Evolutionary conservation across 257 asterid genomes (phyloP), one percentile per base, ranked within the genome.

Genomic region (Sherardia arvensis): DNA sequence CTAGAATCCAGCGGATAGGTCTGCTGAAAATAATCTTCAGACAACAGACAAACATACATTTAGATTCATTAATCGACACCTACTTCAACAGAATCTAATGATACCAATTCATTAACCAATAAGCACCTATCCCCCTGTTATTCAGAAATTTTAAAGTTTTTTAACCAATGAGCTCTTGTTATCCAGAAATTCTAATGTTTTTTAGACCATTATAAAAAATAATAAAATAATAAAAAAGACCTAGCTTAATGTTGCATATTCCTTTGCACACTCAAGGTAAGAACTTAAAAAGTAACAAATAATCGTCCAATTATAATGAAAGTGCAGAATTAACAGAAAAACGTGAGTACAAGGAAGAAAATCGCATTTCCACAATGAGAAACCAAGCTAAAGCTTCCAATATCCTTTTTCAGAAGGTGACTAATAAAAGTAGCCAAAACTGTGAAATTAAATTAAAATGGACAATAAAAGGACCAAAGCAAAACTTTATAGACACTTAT

Each of bases 1-100:
- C 96, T 81, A 92, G 78, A 75, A 92, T 81, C 99, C 99, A 92
- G 74, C 99, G 84, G 68, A 92, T 78, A 65, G 99, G 99, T 70
- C 99, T 81, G 79, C 99, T 92, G 79, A 92, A 92, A 75, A 84
- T 76, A 73, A 85, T 83, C 99, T 92, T 59, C 58, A 65, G 34
- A 67, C 38, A 73, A 53, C 49, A 59, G 40, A 53, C 17, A 3
- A 32, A 62, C 23, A 48, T 12, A 66, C 28, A 12, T 2, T 10
- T 17, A 22, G 1, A 61, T 55, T 8, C 49, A 25, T 49, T 49
- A 23, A 59, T 43, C 34, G 62, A 68, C 38, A 49, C 43, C 36
- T 40, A 59, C 10, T 59, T 17, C 57, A 43, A 34, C 14, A 58
- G 11, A 26, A 59, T 40, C 14, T 20, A 18, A 66, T 9, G 33